Evolutionary conservation across 192 early-diverging fungal species (phyloP), one percentile per base, ranked within the genome.

Genomic region (Coemansia sp.): DNA sequence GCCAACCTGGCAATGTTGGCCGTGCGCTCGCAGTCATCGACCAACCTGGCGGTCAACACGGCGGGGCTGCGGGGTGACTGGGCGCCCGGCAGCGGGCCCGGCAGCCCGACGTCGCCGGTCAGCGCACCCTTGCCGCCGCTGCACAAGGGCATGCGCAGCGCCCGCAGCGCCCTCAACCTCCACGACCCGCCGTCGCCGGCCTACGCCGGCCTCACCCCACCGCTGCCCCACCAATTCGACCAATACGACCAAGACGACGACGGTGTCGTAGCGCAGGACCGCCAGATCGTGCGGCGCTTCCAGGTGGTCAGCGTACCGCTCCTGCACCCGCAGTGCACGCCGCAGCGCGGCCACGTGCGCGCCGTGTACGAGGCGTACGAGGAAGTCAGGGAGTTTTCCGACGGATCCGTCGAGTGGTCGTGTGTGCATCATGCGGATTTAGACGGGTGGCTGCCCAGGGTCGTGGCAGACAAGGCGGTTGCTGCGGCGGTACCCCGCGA

Each of bases 341-440:
- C n/a, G 34, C 67, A 66, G 42, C 18, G 56, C 2, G 73, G 73
- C 7, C 66, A 55, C 44, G 73, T 76, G 30, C 48, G 73, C 1
- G 73, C 73, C 4, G 61, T 60, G 19, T 76, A 66, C 24, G 73
- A 76, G 52, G 59, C 67, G 19, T 76, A 76, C 34, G 73, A 76
- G 47, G 67, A 76, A 34, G 48, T 76, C 4, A 48, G 73, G 21
- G 73, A 76, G 57, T 76, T 55, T 22, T 30, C 37, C 2, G 62
- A 76, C 14, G 73, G 67, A 5, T 30, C 49, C 8, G 51, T 76
- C 8, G 67, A 69, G 52, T 76, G 73, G 73, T 48, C 64, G 15
- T 76, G 63, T 23, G 63, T 76, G 6, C 62, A 76, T 17, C 73
- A 76, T 25, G 69, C 73, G 48, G 73, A 76, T 51, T 69, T 66